phyloP scores from a whole-genome alignment of 768 basidiomycete genomes.

The Termitomyces sp. region DNA sequence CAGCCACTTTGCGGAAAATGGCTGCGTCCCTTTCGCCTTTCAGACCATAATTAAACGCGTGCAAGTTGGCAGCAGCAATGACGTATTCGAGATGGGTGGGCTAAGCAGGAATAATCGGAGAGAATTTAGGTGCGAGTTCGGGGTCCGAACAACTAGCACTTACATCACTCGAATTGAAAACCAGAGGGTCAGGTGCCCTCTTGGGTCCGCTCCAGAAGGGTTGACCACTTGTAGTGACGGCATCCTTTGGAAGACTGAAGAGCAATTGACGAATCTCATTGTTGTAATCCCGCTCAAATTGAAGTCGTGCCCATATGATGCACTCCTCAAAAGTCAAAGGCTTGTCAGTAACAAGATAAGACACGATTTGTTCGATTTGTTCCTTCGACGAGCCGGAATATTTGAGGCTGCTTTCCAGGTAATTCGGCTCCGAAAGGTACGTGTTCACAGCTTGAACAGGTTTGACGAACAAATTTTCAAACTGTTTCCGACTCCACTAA shows the following conservation, averaged over 20 bases:
- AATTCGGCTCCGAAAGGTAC: slow-evolving; percentile 96
- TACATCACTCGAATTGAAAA: slow-evolving; percentile 86
- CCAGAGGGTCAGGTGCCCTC: slow-evolving; percentile 88
- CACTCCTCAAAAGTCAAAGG: slow-evolving; percentile 97
- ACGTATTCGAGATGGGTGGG: slow-evolving; percentile 84
- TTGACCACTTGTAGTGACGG: slow-evolving; percentile 84
- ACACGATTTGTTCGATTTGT: slow-evolving; percentile 84
- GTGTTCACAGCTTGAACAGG: slow-evolving; percentile 93
- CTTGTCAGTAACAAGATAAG: slow-evolving; percentile 87
- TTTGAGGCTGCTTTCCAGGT: slow-evolving; percentile 85
- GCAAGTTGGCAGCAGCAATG: slow-evolving; percentile 91
- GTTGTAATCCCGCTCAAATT: slow-evolving; percentile 93
- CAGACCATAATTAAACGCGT: slow-evolving; percentile 97
- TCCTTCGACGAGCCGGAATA: slow-evolving; percentile 90
- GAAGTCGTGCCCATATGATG: slow-evolving; percentile 92
- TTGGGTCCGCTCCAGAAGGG: slow-evolving; percentile 99
- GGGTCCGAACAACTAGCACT: slow-evolving; percentile 23
- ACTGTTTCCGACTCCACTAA: slow-evolving; percentile 92
- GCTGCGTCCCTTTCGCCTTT: slow-evolving; percentile 81
- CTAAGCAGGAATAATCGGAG: slow-evolving; percentile 34
- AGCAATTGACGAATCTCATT: slow-evolving; percentile 92
- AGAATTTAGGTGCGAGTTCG: slow-evolving; percentile 1
- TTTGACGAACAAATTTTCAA: slow-evolving; percentile 91
- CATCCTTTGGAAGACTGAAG: slow-evolving; percentile 93
- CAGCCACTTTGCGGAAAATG: slow-evolving; percentile 81